Percentiles rank a stretch among this genome's conserved stretches.
These are phyloP conservation scores for Erigeron philadelphicus DNA, from an alignment of 140 eudicot genomes.

Conservation along the genomic window DNA sequence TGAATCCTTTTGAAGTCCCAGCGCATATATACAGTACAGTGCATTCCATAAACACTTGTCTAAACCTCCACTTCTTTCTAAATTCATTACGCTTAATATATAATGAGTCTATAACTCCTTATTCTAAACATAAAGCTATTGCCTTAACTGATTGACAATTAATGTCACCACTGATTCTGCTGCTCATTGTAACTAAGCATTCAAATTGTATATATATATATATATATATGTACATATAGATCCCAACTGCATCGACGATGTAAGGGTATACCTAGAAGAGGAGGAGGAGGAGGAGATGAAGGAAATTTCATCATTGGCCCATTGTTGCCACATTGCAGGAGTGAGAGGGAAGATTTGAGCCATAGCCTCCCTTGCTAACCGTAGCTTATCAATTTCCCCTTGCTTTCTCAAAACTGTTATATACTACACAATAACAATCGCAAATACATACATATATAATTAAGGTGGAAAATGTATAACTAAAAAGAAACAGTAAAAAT, in stretches of 20 bases:
- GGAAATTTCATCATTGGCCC: conserved; percentile 73
- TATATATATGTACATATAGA: too few species aligned
- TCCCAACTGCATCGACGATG: not conserved
- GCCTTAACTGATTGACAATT: not conserved
- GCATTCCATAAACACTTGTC: not conserved
- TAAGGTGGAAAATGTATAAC: not conserved
- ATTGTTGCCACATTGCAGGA: conserved; percentile 90
- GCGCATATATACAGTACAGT: not conserved
- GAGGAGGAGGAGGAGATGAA: conserved; percentile 28
- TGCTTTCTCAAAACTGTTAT: conserved; percentile 64
- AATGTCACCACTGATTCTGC: not conserved
- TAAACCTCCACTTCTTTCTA: not conserved
- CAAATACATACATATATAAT: not conserved
- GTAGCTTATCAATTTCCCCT: conserved; percentile 77
- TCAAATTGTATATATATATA: not conserved
- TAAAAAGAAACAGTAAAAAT: not conserved
- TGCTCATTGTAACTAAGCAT: conserved; percentile 8
- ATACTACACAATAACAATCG: conserved; percentile 39
- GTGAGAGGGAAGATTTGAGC: conserved; percentile 55
- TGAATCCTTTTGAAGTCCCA: not conserved
- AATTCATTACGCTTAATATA: not conserved
- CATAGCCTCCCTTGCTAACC: conserved; percentile 84
- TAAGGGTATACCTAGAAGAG: not conserved
- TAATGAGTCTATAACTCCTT: not conserved
- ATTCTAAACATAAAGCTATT: not conserved